Conservation (phyloP, 306 rosid genomes). For the Abrus precatorius region DNA sequence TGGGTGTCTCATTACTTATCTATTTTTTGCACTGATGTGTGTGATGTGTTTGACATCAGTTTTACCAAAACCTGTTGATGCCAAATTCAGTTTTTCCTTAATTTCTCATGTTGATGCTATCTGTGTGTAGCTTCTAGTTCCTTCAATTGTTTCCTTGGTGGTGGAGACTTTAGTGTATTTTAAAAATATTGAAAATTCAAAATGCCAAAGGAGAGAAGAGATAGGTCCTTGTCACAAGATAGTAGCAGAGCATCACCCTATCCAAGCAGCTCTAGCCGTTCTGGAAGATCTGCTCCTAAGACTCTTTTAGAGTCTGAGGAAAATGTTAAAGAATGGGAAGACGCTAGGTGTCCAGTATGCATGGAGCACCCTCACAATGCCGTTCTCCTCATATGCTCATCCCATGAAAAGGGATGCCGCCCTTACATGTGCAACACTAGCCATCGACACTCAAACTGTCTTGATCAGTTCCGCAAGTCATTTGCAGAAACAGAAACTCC, state of each 20-base stretch:
- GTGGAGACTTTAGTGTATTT: conserved; percentile 40
- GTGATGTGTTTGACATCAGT: not conserved
- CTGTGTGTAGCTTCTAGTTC: conserved; percentile 49
- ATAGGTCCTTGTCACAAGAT: conserved; percentile 80
- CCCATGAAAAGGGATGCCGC: conserved; percentile 93
- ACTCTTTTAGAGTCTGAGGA: conserved; percentile 66
- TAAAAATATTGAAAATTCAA: conserved; percentile 37
- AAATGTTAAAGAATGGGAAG: conserved; percentile 90
- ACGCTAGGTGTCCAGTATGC: conserved; percentile 95
- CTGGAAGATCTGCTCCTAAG: conserved; percentile 51
- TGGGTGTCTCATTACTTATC: not conserved
- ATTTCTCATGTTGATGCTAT: conserved; percentile 38
- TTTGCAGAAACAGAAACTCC: conserved; percentile 66
- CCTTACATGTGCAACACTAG: conserved; percentile 99
- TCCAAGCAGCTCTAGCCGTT: conserved; percentile 79
- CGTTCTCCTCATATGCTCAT: conserved; percentile 91
- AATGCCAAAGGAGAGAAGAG: conserved; percentile 98
- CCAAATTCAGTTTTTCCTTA: conserved; percentile 24
- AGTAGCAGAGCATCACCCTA: conserved; percentile 79
- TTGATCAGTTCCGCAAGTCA: conserved; percentile 93
- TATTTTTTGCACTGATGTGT: not conserved
- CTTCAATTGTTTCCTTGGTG: conserved; percentile 37
- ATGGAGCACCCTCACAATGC: conserved; percentile 99
- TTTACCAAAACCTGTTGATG: not conserved
- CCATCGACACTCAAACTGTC: conserved; percentile 97